These are phyloP conservation scores for Hortaea sp. DNA, from an alignment of 2,329 filamentous ascomycete genomes.

Conservation along the genomic window DNA sequence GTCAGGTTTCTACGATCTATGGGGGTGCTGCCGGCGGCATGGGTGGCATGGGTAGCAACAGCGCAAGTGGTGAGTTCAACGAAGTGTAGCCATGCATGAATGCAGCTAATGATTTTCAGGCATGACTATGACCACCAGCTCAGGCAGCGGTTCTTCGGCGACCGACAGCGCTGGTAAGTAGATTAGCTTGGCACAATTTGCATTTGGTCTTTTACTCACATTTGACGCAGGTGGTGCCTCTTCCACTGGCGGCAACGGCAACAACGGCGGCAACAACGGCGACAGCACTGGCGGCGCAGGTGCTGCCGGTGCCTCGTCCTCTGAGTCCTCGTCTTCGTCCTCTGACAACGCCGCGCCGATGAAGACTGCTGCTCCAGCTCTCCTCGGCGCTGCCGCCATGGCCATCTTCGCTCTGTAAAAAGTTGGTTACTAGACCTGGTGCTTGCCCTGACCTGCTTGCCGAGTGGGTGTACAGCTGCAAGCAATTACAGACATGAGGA, in stretches of 20 bases:
- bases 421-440: not conserved
- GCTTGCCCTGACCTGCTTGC: too few relatives aligned
- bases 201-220: too few relatives aligned
- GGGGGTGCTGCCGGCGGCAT: slow-evolving; percentile 4
- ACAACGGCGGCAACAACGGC: not conserved
- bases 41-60: not conserved
- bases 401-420: slow-evolving; percentile 34
- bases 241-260: not conserved
- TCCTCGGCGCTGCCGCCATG: slow-evolving; percentile 25
- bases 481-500: too few relatives aligned
- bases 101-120: too few relatives aligned
- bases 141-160: too few relatives aligned
- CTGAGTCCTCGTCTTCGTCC: slow-evolving; percentile 5
- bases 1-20: slow-evolving; percentile 5
- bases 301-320: slow-evolving; percentile 8
- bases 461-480: too few relatives aligned
- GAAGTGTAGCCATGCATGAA: too few relatives aligned
- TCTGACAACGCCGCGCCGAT: slow-evolving; percentile 16
- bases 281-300: slow-evolving; percentile 2
- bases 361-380: slow-evolving; percentile 22
- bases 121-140: not conserved
- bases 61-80: not conserved
- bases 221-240: not conserved
- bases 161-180: too few relatives aligned
- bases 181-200: too few relatives aligned